Base-by-base conservation (phyloP, 805 yeast species). In the Candida cerambycidarum region DNA sequence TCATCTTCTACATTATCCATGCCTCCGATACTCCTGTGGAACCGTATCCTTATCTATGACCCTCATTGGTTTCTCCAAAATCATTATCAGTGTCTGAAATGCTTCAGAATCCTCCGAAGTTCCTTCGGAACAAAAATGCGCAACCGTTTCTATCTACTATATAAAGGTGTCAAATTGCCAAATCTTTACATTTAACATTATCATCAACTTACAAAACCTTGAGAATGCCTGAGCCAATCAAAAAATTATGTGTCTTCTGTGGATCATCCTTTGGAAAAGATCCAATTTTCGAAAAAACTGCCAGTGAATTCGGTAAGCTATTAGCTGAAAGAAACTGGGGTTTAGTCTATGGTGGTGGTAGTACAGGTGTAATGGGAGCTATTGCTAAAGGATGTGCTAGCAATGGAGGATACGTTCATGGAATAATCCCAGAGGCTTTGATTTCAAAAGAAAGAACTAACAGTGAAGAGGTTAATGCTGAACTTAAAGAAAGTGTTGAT, bases 301-400 rank as follows among this genome's bases (percentile, higher is more conserved):
- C 95, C 1, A 51, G 66, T n/a, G 59, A 72, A 18, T 66, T 88
- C 32, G 96, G 95, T 17, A 52, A 65, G 38, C 54, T 71, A 21
- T 61, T 88, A 48, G 85, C 88, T 17, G 52, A 61, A 15, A 68
- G 70, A 40, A 71, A 76, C 42, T 86, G 88, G 82, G 88, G 88
- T 3, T 66, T 88, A 31, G 92, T 88, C 8, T 88, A 89, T 55
- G 96, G 96, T 36, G 96, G 96, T 30, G 96, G 96, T 15, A 82
- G 92, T 25, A 84, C 89, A 1, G 92, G 93, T 3, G 60, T 86
- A 39, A 86, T 86, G 90, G 93, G 93, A 9, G 71, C 78, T 3
- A 79, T 86, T 44, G 90, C 92, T 8, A 73, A 77, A 42, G 75
- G 85, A 1, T 76, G 82, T 35, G 79, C 80, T 50, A 38, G 73